Conservation (phyloP, 345 rosid genomes). For the Viola odorata region DNA sequence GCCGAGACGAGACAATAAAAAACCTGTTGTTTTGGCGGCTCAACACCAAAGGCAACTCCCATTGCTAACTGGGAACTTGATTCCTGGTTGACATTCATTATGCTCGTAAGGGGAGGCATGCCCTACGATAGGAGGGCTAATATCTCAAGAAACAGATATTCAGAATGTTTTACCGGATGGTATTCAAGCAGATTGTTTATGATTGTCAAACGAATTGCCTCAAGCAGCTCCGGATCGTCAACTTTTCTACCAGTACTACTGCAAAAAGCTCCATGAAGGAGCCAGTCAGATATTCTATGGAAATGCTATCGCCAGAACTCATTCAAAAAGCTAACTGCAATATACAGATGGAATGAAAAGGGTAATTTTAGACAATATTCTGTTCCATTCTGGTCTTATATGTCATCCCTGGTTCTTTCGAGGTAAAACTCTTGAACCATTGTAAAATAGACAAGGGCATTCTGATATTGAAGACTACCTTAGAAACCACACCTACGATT, state of each 20-base stretch:
- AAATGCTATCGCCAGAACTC: constrained; percentile 2
- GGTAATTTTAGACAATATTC: not conserved
- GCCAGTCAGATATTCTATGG: constrained; percentile 4
- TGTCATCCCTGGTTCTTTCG: not conserved
- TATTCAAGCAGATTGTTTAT: constrained; percentile 82
- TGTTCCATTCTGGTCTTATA: not conserved
- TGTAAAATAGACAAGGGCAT: too few relatives aligned
- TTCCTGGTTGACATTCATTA: constrained; percentile 51
- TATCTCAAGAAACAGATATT: constrained; percentile 5
- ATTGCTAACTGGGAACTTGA: constrained; percentile 94
- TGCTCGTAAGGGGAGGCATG: constrained; percentile 7
- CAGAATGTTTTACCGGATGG: constrained; percentile 65
- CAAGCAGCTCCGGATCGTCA: constrained; percentile 90
- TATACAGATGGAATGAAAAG: not conserved
- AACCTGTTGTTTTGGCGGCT: constrained; percentile 67
- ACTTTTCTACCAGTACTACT: constrained; percentile 92
- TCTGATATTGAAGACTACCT: not conserved
- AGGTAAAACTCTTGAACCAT: not conserved
- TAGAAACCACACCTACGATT: too few relatives aligned
- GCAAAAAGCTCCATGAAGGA: constrained; percentile 22
- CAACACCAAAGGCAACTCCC: constrained; percentile 90
- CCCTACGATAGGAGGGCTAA: not conserved
- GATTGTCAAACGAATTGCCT: constrained; percentile 91
- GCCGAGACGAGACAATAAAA: not conserved
- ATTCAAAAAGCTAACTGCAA: not conserved